A percentile compares a stretch with the other conserved stretches of the same genome.
These are phyloP conservation scores for Geosmithia flava DNA, from an alignment of 2,329 filamentous ascomycete genomes.

Conservation along the genomic window DNA sequence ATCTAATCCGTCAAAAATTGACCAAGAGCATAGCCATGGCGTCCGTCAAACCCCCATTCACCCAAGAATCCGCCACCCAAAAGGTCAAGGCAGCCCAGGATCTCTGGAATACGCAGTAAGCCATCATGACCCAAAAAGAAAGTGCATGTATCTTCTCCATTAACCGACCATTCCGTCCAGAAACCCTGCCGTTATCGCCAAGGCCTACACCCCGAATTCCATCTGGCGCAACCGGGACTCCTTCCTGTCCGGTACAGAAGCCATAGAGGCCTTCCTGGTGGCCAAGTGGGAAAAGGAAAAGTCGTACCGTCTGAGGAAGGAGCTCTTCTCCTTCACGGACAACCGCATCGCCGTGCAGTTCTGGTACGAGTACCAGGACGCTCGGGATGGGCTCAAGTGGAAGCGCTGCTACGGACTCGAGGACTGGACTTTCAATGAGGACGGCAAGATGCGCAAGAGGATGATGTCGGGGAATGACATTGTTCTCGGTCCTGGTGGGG, in stretches of 20 bases:
- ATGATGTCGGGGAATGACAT: slow-evolving; percentile 69
- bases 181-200: slow-evolving; percentile 50
- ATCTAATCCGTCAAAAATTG: too few species aligned
- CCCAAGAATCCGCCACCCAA: slow-evolving; percentile 50
- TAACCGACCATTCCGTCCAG: slow-evolving; percentile 22
- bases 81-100: slow-evolving; percentile 82
- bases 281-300: slow-evolving; percentile 65
- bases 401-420: slow-evolving; percentile 79
- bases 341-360: slow-evolving; percentile 70
- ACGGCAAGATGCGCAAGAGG: slow-evolving; percentile 60
- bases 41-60: slow-evolving; percentile 53
- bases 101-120: slow-evolving; percentile 67
- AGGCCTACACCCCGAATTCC: slow-evolving; percentile 62
- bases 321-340: slow-evolving; percentile 59
- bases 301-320: slow-evolving; percentile 66
- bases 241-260: slow-evolving; percentile 57
- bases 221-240: slow-evolving; percentile 69
- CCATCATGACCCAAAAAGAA: neutral
- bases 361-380: slow-evolving; percentile 72
- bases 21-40: slow-evolving; percentile 12
- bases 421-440: slow-evolving; percentile 62
- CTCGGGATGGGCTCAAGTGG: slow-evolving; percentile 55
- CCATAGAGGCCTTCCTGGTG: slow-evolving; percentile 55
- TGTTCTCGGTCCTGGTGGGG: slow-evolving; percentile 39
- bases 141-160: too few species aligned